Base-by-base conservation (phyloP, 495 filamentous ascomycete genomes). In the Talaromyces trachyspermus region DNA sequence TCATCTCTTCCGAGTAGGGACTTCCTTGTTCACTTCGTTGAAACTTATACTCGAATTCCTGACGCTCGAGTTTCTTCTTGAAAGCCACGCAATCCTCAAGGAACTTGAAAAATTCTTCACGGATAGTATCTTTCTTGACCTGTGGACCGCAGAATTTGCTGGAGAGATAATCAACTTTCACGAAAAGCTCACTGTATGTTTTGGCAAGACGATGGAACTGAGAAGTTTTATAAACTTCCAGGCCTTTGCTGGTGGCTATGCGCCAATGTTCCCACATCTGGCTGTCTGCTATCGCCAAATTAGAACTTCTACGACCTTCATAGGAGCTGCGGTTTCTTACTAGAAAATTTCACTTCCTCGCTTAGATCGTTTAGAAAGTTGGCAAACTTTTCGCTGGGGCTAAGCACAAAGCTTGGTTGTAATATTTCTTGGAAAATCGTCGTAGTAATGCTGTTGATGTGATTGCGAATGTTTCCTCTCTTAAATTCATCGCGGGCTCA, bases 1-100 rank as follows among this genome's bases (percentile, higher is more conserved):
- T 35, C 43, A 46, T 46, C 3, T 35, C 1, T 32, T 24, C 29
- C 35, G 25, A 46, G 15, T 33, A 46, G 14, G 10, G 2, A 3
- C 11, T 1, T 6, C 17, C 43, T 0, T 2, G 1, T 4, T 6
- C 7, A 11, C 50, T 55, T 18, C 48, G 26, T 38, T 38, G 47
- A 30, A 61, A 60, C 1, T 20, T 18, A 17, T 59, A 61, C 2
- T 33, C n/a, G 11, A 27, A 19, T 24, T 43, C 51, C 35, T 61
- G 58, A 14, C 52, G 27, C 11, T 63, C 58, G 1, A 63, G 36
- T 11, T 29, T 48, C 5, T 44, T 18, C 24, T 63, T 63, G 30
- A 61, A 49, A 0, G 44, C 10, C 4, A 56, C 7, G 29, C 52
- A 61, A 6, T 48, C 19, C 3, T 29, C 8, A 1, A 59, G 12